Percentiles rank a stretch among this genome's conserved stretches.
These are phyloP conservation scores for Chenopodium quinoa DNA, from an alignment of 148 eudicot genomes.

Conservation along the genomic window DNA sequence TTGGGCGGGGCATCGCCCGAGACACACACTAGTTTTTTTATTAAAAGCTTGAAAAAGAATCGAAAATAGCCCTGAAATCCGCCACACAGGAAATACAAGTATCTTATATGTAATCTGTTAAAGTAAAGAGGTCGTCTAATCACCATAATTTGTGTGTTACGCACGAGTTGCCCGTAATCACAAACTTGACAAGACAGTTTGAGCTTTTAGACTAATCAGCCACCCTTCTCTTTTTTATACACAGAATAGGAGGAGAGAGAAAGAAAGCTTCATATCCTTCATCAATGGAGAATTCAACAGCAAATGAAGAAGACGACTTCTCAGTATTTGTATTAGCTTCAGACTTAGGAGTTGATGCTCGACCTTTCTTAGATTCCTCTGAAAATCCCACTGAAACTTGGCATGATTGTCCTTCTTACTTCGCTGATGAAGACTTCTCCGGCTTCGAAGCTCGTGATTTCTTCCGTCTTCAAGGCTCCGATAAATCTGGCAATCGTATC, in stretches of 20 bases:
- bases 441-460: conserved; percentile 74
- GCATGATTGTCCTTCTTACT: conserved; percentile 75
- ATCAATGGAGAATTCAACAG: conserved; percentile 15
- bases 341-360: conserved; percentile 74
- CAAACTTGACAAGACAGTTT: no score
- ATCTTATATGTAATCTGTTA: no score
- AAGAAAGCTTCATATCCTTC: neutral
- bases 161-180: no score
- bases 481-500: conserved; percentile 69
- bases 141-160: no score
- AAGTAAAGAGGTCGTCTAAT: no score
- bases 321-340: conserved; percentile 78
- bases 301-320: conserved; percentile 74
- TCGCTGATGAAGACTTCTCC: conserved; percentile 67
- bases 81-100: no score
- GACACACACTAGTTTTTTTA: no score
- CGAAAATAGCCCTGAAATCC: no score
- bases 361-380: conserved; percentile 52
- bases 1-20: no score
- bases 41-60: no score
- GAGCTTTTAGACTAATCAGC: no score
- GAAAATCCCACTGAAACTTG: conserved; percentile 43
- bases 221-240: no score
- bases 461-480: conserved; percentile 59
- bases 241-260: neutral